Base-by-base conservation (phyloP, 108 stramenopile genomes). In the Fragilaria radians region DNA sequence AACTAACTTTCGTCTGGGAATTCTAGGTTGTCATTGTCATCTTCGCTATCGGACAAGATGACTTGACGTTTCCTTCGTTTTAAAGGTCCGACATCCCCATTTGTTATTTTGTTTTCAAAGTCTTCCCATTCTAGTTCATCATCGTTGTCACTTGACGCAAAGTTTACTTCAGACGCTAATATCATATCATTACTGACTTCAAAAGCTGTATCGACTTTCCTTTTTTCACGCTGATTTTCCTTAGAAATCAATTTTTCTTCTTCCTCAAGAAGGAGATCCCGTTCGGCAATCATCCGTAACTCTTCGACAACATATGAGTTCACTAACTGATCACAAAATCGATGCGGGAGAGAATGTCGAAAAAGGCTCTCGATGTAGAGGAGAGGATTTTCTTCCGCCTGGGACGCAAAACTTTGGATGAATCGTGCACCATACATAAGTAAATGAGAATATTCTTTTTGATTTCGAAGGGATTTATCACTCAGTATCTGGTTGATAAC, bases 261-360 rank as follows among this genome's bases (percentile, higher is more conserved):
- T 48, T 85, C 80, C 54, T 88, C 86, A 28, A 80, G 54, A 32
- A 89, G 59, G 30, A 80, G 53, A 24, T 86, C 83, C 30, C 83
- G 79, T 57, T 88, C 85, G 24, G 85, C 85, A 45, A 88, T 81
- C 85, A 89, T 87, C 2, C 83, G 81, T 2, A 93, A 65, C 48
- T 89, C 88, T 54, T 91, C 89, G 23, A 68, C 81, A 4, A 94
- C 83, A 57, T 91, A 94, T 55, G 75, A 33, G 54, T 94, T 91
- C 9, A 81, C 72, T 3, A 73, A 46, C 0, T 78, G 49, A 51
- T 89, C 86, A 49, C 89, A 89, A 61, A 81, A 88, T 17, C 86
- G 75, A 72, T 85, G 83, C 32, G 89, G 82, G 7, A 67, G 31
- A 0, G 74, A 68, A 52, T 86, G 83, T 28, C 67, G 56, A 57